phyloP scores from a whole-genome alignment of 768 basidiomycete genomes.

The Phanerochaete sordida region DNA sequence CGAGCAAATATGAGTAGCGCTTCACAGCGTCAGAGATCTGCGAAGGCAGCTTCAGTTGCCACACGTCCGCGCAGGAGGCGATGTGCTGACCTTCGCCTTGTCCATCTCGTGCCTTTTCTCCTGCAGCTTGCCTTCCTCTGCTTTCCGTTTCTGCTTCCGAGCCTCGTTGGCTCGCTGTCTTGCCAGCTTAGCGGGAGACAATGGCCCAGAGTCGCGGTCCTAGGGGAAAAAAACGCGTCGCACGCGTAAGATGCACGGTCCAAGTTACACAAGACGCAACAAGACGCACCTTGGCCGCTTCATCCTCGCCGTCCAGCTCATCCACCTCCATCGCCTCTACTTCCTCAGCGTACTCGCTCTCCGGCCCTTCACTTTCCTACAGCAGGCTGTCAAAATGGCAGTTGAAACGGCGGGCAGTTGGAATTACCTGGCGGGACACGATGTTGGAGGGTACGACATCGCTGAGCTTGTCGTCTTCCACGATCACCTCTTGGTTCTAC shows the following conservation, averaged over 20 bases:
- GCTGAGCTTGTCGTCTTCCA: conserved; percentile 81
- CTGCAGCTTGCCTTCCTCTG: conserved; percentile 65
- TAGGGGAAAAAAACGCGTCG: conserved; percentile 13
- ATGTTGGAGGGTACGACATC: conserved; percentile 91
- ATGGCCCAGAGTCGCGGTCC: conserved; percentile 35
- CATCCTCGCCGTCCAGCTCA: conserved; percentile 38
- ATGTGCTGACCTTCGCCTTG: conserved; percentile 69
- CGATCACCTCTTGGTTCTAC: conserved; percentile 21
- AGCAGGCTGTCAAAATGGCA: conserved; percentile 19
- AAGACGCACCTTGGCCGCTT: conserved; percentile 45
- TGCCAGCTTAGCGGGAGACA: conserved; percentile 25
- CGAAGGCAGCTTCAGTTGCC: background rate
- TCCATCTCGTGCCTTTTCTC: conserved; percentile 80
- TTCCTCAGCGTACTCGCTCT: conserved; percentile 66
- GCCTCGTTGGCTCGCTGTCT: conserved; percentile 37
- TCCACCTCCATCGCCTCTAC: conserved; percentile 28
- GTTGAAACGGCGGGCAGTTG: conserved; percentile 10
- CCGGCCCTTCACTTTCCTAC: conserved; percentile 64
- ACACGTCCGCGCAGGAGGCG: background rate
- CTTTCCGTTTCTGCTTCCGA: conserved; percentile 54
- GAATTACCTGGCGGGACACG: conserved; percentile 76
- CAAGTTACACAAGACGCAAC: background rate
- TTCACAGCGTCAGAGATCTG: conserved; percentile 93
- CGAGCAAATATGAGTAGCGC: conserved; percentile 94
- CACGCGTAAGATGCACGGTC: conserved; percentile 8